phyloP scores from a whole-genome alignment of 495 filamentous ascomycete species.

The Pyrenula aspistea region DNA sequence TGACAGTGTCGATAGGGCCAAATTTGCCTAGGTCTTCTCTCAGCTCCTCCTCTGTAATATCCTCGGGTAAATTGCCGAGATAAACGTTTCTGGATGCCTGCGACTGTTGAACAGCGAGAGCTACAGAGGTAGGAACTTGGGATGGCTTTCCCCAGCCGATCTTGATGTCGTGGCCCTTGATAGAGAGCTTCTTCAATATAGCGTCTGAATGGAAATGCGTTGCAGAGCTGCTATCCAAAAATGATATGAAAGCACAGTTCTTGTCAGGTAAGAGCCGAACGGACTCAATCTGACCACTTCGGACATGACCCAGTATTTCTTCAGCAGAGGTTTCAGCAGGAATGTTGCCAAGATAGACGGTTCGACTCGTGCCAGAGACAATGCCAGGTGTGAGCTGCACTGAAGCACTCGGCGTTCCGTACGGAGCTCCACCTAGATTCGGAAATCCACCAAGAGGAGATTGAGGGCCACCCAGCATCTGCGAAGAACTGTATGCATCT shows the following conservation, averaged over 20 bases:
- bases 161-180: constrained; percentile 98
- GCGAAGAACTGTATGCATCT: constrained; percentile 57
- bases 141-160: constrained; percentile 98
- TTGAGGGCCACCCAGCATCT: constrained; percentile 66
- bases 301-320: constrained; percentile 92
- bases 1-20: constrained; percentile 90
- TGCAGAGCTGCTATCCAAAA: constrained; percentile 90
- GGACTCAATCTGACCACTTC: constrained; percentile 97
- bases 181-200: constrained; percentile 96
- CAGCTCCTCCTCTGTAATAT: constrained; percentile 80
- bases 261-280: constrained; percentile 92
- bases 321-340: constrained; percentile 96
- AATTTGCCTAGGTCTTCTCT: constrained; percentile 95
- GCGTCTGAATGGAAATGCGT: constrained; percentile 99
- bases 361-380: constrained; percentile 83
- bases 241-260: constrained; percentile 99
- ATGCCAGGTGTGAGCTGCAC: constrained; percentile 65
- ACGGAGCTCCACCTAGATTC: constrained; percentile 43
- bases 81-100: constrained; percentile 98
- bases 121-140: constrained; percentile 93
- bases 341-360: constrained; percentile 96
- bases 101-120: constrained; percentile 90
- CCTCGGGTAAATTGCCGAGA: constrained; percentile 84
- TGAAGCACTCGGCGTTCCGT: constrained; percentile 52
- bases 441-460: constrained; percentile 70